Evolutionary conservation across 1,284 basidiomycete genomes (phyloP), one percentile per base, ranked within the genome.

Genomic region (Puccinia horiana): DNA sequence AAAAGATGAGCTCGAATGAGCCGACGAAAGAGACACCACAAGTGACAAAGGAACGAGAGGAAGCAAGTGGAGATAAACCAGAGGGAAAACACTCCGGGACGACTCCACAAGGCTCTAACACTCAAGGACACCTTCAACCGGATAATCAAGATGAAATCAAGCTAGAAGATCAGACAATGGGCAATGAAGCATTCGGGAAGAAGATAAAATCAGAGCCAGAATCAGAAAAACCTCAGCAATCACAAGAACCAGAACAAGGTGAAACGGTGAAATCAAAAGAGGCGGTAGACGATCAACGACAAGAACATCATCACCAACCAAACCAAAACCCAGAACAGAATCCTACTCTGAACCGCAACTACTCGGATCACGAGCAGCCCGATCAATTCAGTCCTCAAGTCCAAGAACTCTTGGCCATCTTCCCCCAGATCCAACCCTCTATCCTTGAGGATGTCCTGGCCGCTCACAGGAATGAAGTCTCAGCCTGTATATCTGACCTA

Each of bases 371-470:
- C 26, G 35, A 74, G 72, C 54, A 52, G 40, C 2, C 23, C 65
- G 42, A 69, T 44, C 40, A 69, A 69, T n/a, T 56, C 40, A 37
- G n/a, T 65, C 75, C 79, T 32, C 42, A 81, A 65, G 58, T 81
- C 4, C 52, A 73, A 23, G 54, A 82, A 70, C 61, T 82, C 4
- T 29, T 58, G 5, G 54, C 32, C 47, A 82, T 82, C 58, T 82
- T 82, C 47, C 80, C 80, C 37, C 72, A 82, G 52, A 75, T 82
- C 11, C 80, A 75, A 67, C 61, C 61, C n/a, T 40, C 58, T 26
- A 82, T 82, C 47, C 72, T 82, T 11, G 58, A 76, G 35, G 73
- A 73, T n/a, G 70, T 81, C 29, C 49, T 82, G 18, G 80, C 72
- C 11, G 73, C 72, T 29, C 80, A 76, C 37, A 23, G 61, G 2